Percentiles rank a stretch among this genome's conserved stretches.
Evolutionary conservation across 1,284 basidiomycete species (phyloP).

Genomic region (Puccinia polysora): DNA sequence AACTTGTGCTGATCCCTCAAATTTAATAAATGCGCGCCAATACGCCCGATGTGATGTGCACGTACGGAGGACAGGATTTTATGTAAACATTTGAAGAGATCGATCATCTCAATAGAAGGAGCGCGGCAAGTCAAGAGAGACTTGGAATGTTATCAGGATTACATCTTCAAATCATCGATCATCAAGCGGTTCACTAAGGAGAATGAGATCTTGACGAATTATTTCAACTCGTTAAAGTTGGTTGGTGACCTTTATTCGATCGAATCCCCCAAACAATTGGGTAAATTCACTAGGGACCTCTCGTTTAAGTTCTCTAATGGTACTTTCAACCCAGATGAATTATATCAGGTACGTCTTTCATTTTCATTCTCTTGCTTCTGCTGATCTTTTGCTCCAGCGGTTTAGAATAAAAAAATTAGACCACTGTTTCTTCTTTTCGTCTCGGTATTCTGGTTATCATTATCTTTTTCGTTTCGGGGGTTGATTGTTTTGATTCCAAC

Average conservation of each 20-base stretch:
- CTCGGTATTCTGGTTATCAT: neutral
- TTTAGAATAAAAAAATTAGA: neutral
- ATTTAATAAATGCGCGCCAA: neutral
- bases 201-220: constrained; percentile 62
- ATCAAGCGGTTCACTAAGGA: constrained; percentile 62
- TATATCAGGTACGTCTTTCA: constrained; percentile 47
- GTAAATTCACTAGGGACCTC: constrained; percentile 79
- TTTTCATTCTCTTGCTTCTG: constrained; percentile 1
- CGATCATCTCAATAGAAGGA: constrained; percentile 87
- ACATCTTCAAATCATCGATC: constrained; percentile 60
- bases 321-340: constrained; percentile 79
- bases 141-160: constrained; percentile 83
- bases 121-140: constrained; percentile 96
- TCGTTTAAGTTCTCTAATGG: constrained; percentile 55
- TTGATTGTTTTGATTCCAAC: neutral
- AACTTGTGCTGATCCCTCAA: neutral
- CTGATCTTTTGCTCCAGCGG: neutral
- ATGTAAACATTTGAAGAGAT: constrained; percentile 92
- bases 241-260: constrained; percentile 87
- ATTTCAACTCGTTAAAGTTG: constrained; percentile 93
- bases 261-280: constrained; percentile 68
- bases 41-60: too few relatives aligned
- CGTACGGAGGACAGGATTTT: constrained; percentile 63
- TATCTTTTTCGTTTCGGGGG: constrained; percentile 59
- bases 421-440: constrained; percentile 4